Percentiles rank a stretch among this genome's conserved stretches.
Evolutionary conservation across 2,329 filamentous ascomycete genomes (phyloP).

Genomic region (Daldinia eschscholtzii): DNA sequence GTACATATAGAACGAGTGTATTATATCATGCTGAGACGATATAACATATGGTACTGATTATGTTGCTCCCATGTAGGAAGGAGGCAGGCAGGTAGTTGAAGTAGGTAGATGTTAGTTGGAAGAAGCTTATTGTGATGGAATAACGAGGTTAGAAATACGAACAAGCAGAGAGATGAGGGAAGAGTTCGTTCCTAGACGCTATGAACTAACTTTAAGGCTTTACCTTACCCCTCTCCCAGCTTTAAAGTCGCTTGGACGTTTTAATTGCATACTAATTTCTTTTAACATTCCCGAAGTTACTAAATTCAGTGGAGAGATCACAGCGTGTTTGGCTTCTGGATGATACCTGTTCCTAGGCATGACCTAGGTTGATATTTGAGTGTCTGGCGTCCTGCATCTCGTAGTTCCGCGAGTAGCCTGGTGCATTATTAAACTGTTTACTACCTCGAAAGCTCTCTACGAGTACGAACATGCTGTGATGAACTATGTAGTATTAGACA

Average conservation of each 20-base stretch:
- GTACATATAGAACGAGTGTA: conserved; percentile 7
- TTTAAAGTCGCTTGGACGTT: background rate
- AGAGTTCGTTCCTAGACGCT: background rate
- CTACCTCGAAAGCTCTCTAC: too few species aligned
- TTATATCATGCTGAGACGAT: conserved; percentile 17
- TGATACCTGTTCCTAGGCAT: too few species aligned
- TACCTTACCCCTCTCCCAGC: background rate
- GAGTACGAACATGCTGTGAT: too few species aligned
- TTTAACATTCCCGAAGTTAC: background rate
- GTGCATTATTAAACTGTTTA: too few species aligned
- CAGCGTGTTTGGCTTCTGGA: too few species aligned
- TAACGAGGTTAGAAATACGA: background rate
- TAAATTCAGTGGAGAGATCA: too few species aligned
- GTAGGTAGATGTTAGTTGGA: background rate
- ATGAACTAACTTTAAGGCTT: background rate
- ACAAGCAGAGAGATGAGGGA: background rate
- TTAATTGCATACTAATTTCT: background rate
- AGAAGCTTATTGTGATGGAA: background rate
- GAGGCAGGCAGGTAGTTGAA: conserved; percentile 8
- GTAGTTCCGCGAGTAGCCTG: too few species aligned
- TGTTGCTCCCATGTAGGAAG: background rate
- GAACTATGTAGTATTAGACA: too few species aligned
- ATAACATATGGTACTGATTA: background rate
- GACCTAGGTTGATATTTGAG: too few species aligned
- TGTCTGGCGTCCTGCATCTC: too few species aligned